Percentiles rank a stretch among this genome's conserved stretches.
Conservation (phyloP, 108 stramenopile genomes). For the Nitzschia putrida region DNA sequence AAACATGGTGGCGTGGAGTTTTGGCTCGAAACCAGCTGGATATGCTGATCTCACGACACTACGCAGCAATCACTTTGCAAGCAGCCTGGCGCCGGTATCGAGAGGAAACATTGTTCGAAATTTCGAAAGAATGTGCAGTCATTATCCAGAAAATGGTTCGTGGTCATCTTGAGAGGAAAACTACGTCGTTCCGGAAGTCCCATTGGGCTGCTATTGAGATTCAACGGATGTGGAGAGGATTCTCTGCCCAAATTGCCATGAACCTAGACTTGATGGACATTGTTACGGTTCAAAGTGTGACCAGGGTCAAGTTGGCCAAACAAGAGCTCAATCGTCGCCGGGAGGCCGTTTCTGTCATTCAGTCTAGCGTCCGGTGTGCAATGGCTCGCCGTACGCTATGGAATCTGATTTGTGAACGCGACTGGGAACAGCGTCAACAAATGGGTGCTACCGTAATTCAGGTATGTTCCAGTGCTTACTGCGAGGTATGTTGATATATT, state of each 20-base stretch:
- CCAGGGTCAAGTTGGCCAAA: conserved; percentile 34
- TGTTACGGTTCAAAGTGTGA: conserved; percentile 48
- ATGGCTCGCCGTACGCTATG: conserved; percentile 16
- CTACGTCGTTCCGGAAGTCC: neutral
- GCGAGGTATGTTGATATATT: too few relatives aligned
- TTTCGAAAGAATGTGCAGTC: conserved; percentile 17
- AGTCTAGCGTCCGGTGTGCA: conserved; percentile 24
- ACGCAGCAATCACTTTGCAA: conserved; percentile 52
- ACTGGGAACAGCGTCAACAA: neutral
- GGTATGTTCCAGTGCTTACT: neutral
- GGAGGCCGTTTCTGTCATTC: conserved; percentile 23
- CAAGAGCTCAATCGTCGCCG: neutral
- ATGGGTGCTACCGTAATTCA: conserved; percentile 11
- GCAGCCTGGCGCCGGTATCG: conserved; percentile 31
- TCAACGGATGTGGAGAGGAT: conserved; percentile 49
- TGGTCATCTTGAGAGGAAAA: conserved; percentile 20
- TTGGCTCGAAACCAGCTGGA: conserved; percentile 1
- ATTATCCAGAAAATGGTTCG: conserved; percentile 21
- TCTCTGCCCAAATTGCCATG: conserved; percentile 40
- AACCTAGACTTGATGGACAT: conserved; percentile 50
- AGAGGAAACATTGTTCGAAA: conserved; percentile 16
- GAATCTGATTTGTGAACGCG: neutral
- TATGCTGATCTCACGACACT: neutral
- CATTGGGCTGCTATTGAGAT: conserved; percentile 32
- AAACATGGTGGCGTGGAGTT: conserved; percentile 25